These are phyloP conservation scores for Nakaseomyces kungkrabaensis DNA, from an alignment of 1,139 yeast genomes.

Conservation along the genomic window DNA sequence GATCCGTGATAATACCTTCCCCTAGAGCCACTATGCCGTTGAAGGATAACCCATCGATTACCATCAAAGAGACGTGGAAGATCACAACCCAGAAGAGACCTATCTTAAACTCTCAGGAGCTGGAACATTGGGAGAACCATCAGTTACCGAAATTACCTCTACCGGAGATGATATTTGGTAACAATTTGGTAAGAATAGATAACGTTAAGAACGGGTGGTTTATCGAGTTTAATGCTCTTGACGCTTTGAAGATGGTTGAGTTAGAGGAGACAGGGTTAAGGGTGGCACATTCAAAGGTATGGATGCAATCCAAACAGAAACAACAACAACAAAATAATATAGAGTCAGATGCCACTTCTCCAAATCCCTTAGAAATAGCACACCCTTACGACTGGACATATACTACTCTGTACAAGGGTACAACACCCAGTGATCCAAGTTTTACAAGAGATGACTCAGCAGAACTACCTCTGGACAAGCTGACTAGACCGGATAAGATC, in stretches of 20 bases:
- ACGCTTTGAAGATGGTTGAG: slow-evolving; percentile 63
- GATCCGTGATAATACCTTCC: slow-evolving; percentile 61
- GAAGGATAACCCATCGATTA: slow-evolving; percentile 54
- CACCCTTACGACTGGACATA: slow-evolving; percentile 97
- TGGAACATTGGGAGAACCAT: slow-evolving; percentile 53
- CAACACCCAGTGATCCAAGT: slow-evolving; percentile 3
- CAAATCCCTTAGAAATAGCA: slow-evolving; percentile 42
- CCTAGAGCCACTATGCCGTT: slow-evolving; percentile 57
- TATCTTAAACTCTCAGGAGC: slow-evolving; percentile 61
- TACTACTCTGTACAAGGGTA: slow-evolving; percentile 67
- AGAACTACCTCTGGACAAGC: slow-evolving; percentile 57
- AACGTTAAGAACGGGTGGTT: slow-evolving; percentile 35
- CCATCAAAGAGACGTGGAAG: slow-evolving; percentile 59
- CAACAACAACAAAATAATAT: slow-evolving; percentile 12
- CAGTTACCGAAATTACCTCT: slow-evolving; percentile 52
- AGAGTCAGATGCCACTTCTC: slow-evolving; percentile 21
- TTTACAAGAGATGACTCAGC: slow-evolving; percentile 24
- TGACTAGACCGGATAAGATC: slow-evolving; percentile 74
- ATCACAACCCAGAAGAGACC: slow-evolving; percentile 67
- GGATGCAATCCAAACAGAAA: slow-evolving; percentile 60
- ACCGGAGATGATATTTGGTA: slow-evolving; percentile 98
- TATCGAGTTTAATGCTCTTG: slow-evolving; percentile 64
- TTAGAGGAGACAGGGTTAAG: slow-evolving; percentile 42
- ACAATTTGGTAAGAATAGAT: slow-evolving; percentile 51
- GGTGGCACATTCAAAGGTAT: slow-evolving; percentile 82